phyloP scores from a whole-genome alignment of 208 protist genomes.

The Wallacemonas rigidus region DNA sequence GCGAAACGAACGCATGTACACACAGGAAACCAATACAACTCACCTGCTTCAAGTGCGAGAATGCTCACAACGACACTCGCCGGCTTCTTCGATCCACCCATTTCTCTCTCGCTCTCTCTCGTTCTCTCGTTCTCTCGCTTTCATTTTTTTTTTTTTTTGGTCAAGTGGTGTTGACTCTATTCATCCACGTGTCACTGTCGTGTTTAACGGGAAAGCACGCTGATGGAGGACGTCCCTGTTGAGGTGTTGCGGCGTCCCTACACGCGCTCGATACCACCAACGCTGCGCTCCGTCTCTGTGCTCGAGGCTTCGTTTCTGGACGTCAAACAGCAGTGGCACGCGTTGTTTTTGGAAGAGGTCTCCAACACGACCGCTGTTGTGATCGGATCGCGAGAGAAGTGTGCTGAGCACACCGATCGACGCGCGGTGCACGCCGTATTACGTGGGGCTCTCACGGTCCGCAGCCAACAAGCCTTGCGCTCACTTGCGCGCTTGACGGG shows the following conservation, averaged over 20 bases:
- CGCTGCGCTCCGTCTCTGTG: constrained; percentile 37
- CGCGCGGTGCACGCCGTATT: not conserved
- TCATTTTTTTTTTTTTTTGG: no score
- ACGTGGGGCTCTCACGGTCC: not conserved
- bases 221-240: not conserved
- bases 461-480: not conserved
- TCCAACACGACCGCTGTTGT: not conserved
- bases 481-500: constrained; percentile 33
- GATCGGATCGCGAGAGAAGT: not conserved
- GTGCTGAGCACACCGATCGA: not conserved
- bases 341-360: constrained; percentile 17
- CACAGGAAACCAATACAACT: no score
- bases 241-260: constrained; percentile 44
- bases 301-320: constrained; percentile 60
- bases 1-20: no score
- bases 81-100: no score
- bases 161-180: no score
- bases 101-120: no score
- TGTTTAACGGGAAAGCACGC: not conserved
- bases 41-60: no score
- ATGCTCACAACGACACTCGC: no score
- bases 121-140: no score
- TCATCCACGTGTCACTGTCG: not conserved
- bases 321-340: constrained; percentile 46
- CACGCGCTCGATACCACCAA: constrained; percentile 56